Percentiles rank a stretch among this genome's conserved stretches.
Evolutionary conservation across 495 filamentous ascomycete species (phyloP).

Genomic region (Aspergillus asperescens): DNA sequence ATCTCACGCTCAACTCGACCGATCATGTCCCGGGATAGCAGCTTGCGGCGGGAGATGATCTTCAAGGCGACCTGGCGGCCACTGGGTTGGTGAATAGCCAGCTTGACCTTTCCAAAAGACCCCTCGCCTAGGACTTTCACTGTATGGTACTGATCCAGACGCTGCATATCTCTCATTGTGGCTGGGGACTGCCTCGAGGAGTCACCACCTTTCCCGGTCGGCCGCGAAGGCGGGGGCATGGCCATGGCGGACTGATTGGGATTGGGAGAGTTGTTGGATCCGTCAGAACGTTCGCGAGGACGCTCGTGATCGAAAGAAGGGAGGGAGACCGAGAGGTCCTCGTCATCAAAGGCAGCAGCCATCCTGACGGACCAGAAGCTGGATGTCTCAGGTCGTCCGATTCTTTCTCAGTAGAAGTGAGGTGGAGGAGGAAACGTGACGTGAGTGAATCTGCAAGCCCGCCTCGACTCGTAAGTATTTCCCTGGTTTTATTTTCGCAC

Average conservation of each 20-base stretch:
- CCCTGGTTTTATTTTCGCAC: not conserved
- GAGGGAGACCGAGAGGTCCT: slow-evolving; percentile 86
- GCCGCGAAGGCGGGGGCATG: slow-evolving; percentile 45
- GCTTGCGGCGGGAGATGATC: slow-evolving; percentile 91
- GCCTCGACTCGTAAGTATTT: not conserved
- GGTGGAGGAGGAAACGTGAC: slow-evolving; percentile 33
- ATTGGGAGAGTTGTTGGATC: slow-evolving; percentile 21
- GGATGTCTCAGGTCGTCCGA: slow-evolving; percentile 14
- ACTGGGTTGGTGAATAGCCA: slow-evolving; percentile 84
- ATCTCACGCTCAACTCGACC: slow-evolving; percentile 96
- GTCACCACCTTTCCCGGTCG: slow-evolving; percentile 32
- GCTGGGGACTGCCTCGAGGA: slow-evolving; percentile 39
- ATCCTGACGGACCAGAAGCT: slow-evolving; percentile 25
- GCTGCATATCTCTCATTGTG: slow-evolving; percentile 57
- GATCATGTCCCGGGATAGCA: slow-evolving; percentile 94
- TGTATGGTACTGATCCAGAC: slow-evolving; percentile 85
- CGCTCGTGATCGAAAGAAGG: slow-evolving; percentile 56
- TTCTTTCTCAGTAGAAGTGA: slow-evolving; percentile 14
- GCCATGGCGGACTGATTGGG: slow-evolving; percentile 40
- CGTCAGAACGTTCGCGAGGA: slow-evolving; percentile 32
- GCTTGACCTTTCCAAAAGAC: slow-evolving; percentile 97
- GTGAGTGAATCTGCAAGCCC: slow-evolving; percentile 21
- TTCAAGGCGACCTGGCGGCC: slow-evolving; percentile 94
- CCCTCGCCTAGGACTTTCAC: slow-evolving; percentile 91
- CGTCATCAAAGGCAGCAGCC: slow-evolving; percentile 65